Evolutionary conservation across 1,284 basidiomycete genomes (phyloP), one percentile per base, ranked within the genome.

Genomic region (Veloboletus limbatus): DNA sequence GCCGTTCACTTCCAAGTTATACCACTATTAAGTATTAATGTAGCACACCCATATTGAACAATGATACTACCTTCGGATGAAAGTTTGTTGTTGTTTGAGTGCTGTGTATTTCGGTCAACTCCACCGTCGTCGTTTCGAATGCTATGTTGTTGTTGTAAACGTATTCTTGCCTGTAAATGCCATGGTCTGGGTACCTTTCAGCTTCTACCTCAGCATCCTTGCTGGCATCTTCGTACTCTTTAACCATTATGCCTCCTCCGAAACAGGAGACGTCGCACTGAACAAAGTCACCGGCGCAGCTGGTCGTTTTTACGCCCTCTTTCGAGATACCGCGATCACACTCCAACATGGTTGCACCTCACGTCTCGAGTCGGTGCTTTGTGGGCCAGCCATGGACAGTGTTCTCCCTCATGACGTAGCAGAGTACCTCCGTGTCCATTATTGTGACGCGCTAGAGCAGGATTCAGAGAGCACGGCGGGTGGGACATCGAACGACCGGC

Each of bases 221-320:
- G 58, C 58, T 4, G 55, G 53, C 18, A 30, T 58, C 9, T 8
- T 60, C 22, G 57, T 58, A 17, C 25, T 51, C 18, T 59, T 62
- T n/a, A 38, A 51, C 21, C 55, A 58, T n/a, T 55, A 17, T 31
- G 49, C 47, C 8, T 25, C 59, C 16, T 43, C 46, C 4, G 47
- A 59, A 43, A 57, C 59, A 22, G 55, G 59, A 6, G 54, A 57
- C 10, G 8, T 49, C 5, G 59, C 54, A 1, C 43, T 59, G 34
- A 58, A 58, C 40, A 61, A 59, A 32, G 26, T 58, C 22, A 53
- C 57, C 0, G 49, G 58, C 2, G 57, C 58, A n/a, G 24, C 43
- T 18, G 45, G 26, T n/a, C 55, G 50, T 27, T 58, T 62, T 41
- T 58, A 43, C 21, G 18, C 27, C 13, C 36, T 60, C 36, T 52